Percentiles rank a stretch among this genome's conserved stretches.
Conservation (phyloP, 139 green algal species). For the Chlorella sorokiniana region DNA sequence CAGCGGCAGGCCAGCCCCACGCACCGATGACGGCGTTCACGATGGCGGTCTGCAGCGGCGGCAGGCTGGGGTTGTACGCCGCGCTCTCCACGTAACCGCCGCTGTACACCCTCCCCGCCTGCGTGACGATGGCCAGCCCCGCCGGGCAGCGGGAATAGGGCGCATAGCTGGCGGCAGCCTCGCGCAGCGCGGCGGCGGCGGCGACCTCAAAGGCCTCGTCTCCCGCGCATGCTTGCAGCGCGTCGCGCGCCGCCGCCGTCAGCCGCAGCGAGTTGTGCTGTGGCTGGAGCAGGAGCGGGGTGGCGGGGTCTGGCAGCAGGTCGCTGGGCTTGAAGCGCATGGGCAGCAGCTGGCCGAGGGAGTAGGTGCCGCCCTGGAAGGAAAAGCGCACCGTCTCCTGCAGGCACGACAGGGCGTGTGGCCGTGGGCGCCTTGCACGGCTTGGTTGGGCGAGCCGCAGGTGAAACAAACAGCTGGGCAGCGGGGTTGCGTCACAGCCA, state of each 20-base stretch:
- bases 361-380: constrained; percentile 56
- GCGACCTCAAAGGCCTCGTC: constrained; percentile 45
- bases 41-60: constrained; percentile 78
- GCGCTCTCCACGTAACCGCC: constrained; percentile 81
- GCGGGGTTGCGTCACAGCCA: no score
- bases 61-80: constrained; percentile 87
- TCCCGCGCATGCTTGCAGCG: not conserved
- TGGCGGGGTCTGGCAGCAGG: constrained; percentile 51
- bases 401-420: not conserved
- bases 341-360: constrained; percentile 73
- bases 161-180: constrained; percentile 60
- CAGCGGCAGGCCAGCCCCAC: not conserved
- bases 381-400: constrained; percentile 69
- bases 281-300: constrained; percentile 73
- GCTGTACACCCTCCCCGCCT: constrained; percentile 54
- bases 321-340: constrained; percentile 78
- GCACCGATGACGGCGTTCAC: constrained; percentile 62
- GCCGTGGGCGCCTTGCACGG: no score
- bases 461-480: no score
- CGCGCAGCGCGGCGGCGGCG: constrained; percentile 48
- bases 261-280: constrained; percentile 66
- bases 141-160: constrained; percentile 83
- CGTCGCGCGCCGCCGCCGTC: constrained; percentile 5
- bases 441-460: no score
- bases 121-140: constrained; percentile 64